Conservation (phyloP, 1,139 yeast species). For the Taphrina confusa region DNA sequence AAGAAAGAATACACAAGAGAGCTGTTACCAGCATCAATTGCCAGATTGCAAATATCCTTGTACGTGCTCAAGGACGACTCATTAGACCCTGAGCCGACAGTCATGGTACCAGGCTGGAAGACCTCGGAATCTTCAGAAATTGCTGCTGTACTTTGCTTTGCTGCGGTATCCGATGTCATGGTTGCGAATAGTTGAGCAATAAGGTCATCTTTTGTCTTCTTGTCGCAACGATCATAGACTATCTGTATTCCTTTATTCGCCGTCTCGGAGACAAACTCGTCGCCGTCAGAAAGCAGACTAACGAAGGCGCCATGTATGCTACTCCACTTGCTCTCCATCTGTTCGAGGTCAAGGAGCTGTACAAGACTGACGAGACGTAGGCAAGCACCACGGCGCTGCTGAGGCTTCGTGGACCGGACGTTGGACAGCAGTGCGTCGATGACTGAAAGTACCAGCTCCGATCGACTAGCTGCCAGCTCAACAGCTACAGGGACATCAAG, state of each 20-base stretch:
- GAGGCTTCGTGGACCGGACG: conserved; percentile 16
- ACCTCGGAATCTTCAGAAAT: conserved; percentile 72
- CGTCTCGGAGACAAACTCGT: conserved; percentile 74
- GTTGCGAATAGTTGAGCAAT: conserved; percentile 75
- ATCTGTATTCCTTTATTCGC: conserved; percentile 87
- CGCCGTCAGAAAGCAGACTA: conserved; percentile 43
- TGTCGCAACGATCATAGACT: conserved; percentile 75
- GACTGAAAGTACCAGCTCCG: neutral
- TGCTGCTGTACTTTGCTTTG: conserved; percentile 49
- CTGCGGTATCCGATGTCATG: conserved; percentile 53
- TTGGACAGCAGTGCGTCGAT: neutral
- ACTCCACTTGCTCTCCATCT: conserved; percentile 53
- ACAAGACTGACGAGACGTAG: conserved; percentile 81
- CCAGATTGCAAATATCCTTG: conserved; percentile 52
- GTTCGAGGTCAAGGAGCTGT: conserved; percentile 65
- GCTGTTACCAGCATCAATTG: conserved; percentile 75
- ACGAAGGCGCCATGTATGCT: conserved; percentile 68
- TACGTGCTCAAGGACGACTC: conserved; percentile 27
- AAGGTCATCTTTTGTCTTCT: conserved; percentile 66
- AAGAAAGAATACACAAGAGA: conserved; percentile 83
- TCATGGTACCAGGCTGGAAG: conserved; percentile 78
- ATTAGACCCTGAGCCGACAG: conserved; percentile 54
- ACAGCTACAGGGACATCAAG: conserved; percentile 52
- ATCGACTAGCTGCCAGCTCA: neutral
- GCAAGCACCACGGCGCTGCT: conserved; percentile 59